phyloP scores from a whole-genome alignment of 116 monocot species.

The Trichopus zeylanicus region DNA sequence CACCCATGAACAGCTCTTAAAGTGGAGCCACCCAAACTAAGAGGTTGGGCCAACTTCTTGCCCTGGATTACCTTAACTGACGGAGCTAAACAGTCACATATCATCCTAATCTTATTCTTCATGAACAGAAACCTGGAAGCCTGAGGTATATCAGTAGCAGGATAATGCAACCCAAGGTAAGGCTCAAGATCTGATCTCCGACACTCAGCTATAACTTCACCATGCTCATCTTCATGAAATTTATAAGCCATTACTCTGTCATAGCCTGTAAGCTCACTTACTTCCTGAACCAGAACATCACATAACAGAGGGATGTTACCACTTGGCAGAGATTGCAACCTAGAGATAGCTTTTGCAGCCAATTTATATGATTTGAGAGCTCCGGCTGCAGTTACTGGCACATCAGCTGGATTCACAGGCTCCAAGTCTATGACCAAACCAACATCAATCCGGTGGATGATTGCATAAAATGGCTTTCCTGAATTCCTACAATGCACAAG shows the following conservation, averaged over 20 bases:
- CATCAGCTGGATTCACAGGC: slow-evolving; percentile 83
- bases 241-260: slow-evolving; percentile 89
- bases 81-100: slow-evolving; percentile 69
- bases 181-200: slow-evolving; percentile 66
- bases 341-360: slow-evolving; percentile 83
- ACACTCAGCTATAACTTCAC: slow-evolving; percentile 78
- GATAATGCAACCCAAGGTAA: slow-evolving; percentile 84
- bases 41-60: slow-evolving; percentile 37
- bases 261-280: slow-evolving; percentile 79
- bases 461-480: slow-evolving; percentile 87
- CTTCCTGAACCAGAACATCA: slow-evolving; percentile 74
- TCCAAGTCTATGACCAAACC: slow-evolving; percentile 75
- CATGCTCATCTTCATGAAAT: slow-evolving; percentile 95
- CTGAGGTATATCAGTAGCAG: slow-evolving; percentile 95
- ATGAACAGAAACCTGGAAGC: slow-evolving; percentile 90
- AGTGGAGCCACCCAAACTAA: slow-evolving; percentile 72
- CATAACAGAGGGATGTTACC: slow-evolving; percentile 75
- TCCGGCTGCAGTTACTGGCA: slow-evolving; percentile 77
- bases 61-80: slow-evolving; percentile 78
- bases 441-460: slow-evolving; percentile 60
- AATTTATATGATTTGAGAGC: slow-evolving; percentile 88
- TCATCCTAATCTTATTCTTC: slow-evolving; percentile 96
- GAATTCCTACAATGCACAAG: slow-evolving; percentile 75
- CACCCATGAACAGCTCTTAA: slow-evolving; percentile 84
- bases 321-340: slow-evolving; percentile 71